These are phyloP conservation scores for Jamesozyma gamospora DNA, from an alignment of 805 yeast species.

Conservation along the genomic window DNA sequence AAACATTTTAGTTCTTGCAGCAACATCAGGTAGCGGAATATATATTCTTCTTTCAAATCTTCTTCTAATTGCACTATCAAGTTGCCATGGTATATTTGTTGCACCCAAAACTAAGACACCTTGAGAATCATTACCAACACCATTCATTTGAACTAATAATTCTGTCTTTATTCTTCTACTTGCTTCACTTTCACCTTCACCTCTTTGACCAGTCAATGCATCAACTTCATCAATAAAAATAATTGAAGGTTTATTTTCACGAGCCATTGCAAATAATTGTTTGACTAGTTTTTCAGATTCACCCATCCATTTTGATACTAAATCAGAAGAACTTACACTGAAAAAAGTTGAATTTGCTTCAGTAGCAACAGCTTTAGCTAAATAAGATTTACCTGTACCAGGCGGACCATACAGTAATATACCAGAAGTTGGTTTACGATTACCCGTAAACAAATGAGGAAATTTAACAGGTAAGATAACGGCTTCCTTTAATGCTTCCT, in stretches of 20 bases:
- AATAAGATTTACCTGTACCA: constrained; percentile 94
- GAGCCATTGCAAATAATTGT: constrained; percentile 89
- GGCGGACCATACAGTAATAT: constrained; percentile 87
- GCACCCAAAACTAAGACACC: constrained; percentile 96
- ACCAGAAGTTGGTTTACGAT: constrained; percentile 86
- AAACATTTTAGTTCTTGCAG: constrained; percentile 88
- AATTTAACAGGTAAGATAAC: constrained; percentile 93
- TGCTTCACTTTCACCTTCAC: constrained; percentile 96
- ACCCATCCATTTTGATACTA: constrained; percentile 99
- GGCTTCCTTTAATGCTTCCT: constrained; percentile 94
- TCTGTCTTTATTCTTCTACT: constrained; percentile 94
- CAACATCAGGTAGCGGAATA: constrained; percentile 89
- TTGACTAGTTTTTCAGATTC: constrained; percentile 94
- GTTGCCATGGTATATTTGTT: constrained; percentile 97
- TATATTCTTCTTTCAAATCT: constrained; percentile 93
- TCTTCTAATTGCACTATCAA: constrained; percentile 94
- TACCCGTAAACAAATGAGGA: constrained; percentile 92
- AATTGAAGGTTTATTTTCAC: constrained; percentile 91
- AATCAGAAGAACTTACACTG: constrained; percentile 90
- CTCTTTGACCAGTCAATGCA: constrained; percentile 95
- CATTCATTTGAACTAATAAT: constrained; percentile 94
- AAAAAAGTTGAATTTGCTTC: constrained; percentile 96
- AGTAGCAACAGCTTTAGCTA: constrained; percentile 97
- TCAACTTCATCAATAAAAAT: constrained; percentile 97
- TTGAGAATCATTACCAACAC: constrained; percentile 88